phyloP scores from a whole-genome alignment of 495 filamentous ascomycete species.

The Staphylotrichum tortipilum region DNA sequence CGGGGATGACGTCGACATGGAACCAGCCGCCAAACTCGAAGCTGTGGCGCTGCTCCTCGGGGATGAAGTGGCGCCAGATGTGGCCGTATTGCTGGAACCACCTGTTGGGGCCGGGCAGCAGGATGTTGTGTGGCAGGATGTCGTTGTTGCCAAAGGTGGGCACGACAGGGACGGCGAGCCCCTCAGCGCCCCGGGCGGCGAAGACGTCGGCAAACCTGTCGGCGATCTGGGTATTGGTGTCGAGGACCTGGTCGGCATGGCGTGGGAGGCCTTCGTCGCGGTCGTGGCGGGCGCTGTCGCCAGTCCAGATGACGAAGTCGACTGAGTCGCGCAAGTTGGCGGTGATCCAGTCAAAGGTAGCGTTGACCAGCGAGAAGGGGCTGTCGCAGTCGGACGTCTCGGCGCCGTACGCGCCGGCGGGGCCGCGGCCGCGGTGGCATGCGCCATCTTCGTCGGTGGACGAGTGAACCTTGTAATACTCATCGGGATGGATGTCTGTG shows the following conservation, averaged over 20 bases:
- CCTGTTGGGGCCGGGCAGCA: constrained; percentile 71
- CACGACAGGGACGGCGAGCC: constrained; percentile 68
- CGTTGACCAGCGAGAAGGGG: constrained; percentile 70
- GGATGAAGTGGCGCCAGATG: constrained; percentile 81
- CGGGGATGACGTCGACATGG: constrained; percentile 81
- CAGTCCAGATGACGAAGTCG: constrained; percentile 97
- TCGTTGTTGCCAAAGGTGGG: constrained; percentile 97
- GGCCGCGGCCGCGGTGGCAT: constrained; percentile 73
- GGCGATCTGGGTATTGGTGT: constrained; percentile 66
- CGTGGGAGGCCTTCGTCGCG: constrained; percentile 81
- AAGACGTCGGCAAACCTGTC: constrained; percentile 71
- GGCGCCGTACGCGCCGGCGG: constrained; percentile 72
- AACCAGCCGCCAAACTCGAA: constrained; percentile 95
- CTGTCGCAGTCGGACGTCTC: constrained; percentile 84
- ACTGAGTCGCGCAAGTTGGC: constrained; percentile 71
- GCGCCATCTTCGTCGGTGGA: constrained; percentile 56
- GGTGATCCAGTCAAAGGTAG: constrained; percentile 88
- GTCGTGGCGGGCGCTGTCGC: constrained; percentile 91
- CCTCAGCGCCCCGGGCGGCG: constrained; percentile 36
- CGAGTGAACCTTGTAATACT: constrained; percentile 68
- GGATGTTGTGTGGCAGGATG: constrained; percentile 93
- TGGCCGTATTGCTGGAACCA: constrained; percentile 66
- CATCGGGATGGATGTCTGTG: constrained; percentile 83
- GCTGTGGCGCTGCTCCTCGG: constrained; percentile 82
- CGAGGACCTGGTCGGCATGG: constrained; percentile 59